phyloP scores from a whole-genome alignment of 2,329 filamentous ascomycete genomes.

The Trichoderma endophyticum region DNA sequence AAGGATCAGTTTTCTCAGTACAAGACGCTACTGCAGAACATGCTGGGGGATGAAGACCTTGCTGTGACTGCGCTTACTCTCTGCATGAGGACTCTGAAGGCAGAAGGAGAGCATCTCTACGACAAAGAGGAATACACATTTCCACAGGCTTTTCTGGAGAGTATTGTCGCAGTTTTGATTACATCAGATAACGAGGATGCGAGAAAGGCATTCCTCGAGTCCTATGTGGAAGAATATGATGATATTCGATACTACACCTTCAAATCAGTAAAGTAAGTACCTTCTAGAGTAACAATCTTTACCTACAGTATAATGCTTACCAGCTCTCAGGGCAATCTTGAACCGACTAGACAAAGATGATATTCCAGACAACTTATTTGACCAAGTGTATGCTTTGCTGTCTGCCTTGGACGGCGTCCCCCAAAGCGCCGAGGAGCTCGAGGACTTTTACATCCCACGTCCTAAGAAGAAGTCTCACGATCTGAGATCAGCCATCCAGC shows the following conservation, averaged over 20 bases:
- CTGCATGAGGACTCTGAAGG: slow-evolving; percentile 79
- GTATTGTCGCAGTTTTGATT: slow-evolving; percentile 62
- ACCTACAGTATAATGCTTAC: slow-evolving; percentile 1
- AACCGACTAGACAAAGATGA: slow-evolving; percentile 24
- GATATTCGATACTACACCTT: slow-evolving; percentile 85
- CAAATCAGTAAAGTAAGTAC: slow-evolving; percentile 64
- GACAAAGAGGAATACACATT: slow-evolving; percentile 66
- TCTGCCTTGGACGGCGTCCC: slow-evolving; percentile 69
- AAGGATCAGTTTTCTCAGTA: slow-evolving; percentile 72
- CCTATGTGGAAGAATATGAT: slow-evolving; percentile 75
- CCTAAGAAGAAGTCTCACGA: slow-evolving; percentile 66
- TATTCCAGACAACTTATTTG: slow-evolving; percentile 39
- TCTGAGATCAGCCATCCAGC: slow-evolving; percentile 62
- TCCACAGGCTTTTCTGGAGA: slow-evolving; percentile 62
- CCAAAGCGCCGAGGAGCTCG: slow-evolving; percentile 60
- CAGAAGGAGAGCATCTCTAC: slow-evolving; percentile 63
- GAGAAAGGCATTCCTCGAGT: slow-evolving; percentile 71
- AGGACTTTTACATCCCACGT: slow-evolving; percentile 63
- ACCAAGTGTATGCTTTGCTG: slow-evolving; percentile 60
- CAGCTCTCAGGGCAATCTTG: slow-evolving; percentile 26
- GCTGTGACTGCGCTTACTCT: slow-evolving; percentile 72
- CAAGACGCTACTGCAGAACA: slow-evolving; percentile 56
- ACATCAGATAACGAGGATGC: slow-evolving; percentile 55
- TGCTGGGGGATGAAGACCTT: slow-evolving; percentile 61
- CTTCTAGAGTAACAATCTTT: neutral